These are phyloP conservation scores for Chaetomium cochliodes DNA, from an alignment of 495 filamentous ascomycete species.

Conservation along the genomic window DNA sequence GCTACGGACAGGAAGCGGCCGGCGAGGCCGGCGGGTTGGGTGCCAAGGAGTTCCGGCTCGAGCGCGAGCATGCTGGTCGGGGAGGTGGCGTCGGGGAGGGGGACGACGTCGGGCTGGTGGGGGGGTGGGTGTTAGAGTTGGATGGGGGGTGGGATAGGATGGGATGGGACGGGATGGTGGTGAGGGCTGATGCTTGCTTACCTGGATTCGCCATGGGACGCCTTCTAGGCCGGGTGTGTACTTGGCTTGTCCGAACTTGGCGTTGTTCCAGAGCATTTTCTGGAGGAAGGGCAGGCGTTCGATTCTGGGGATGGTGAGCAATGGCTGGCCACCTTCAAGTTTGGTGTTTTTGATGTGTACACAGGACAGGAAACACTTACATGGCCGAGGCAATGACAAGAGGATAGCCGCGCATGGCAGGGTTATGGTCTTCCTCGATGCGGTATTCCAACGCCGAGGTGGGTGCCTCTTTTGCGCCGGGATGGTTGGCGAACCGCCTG, in stretches of 20 bases:
- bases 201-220: slow-evolving; percentile 62
- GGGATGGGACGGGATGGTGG: slow-evolving; percentile 10
- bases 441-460: slow-evolving; percentile 27
- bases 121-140: not conserved
- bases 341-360: not conserved
- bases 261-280: slow-evolving; percentile 62
- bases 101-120: slow-evolving; percentile 72
- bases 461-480: slow-evolving; percentile 35
- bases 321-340: not conserved
- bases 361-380: slow-evolving; percentile 18
- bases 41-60: slow-evolving; percentile 37
- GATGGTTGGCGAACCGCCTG: slow-evolving; percentile 36
- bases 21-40: slow-evolving; percentile 38
- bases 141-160: no score
- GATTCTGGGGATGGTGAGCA: slow-evolving; percentile 27
- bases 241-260: slow-evolving; percentile 64
- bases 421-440: slow-evolving; percentile 34
- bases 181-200: slow-evolving; percentile 3
- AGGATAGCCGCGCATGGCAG: slow-evolving; percentile 33
- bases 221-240: slow-evolving; percentile 56
- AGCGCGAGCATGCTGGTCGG: slow-evolving; percentile 33
- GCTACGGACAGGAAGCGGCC: slow-evolving; percentile 63
- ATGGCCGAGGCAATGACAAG: slow-evolving; percentile 31
- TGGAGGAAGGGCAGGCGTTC: slow-evolving; percentile 30
- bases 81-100: slow-evolving; percentile 42